A percentile compares a stretch with the other conserved stretches of the same genome.
These are phyloP conservation scores for Chytriomyces sp. DNA, from an alignment of 192 early-diverging fungal species.

Conservation along the genomic window DNA sequence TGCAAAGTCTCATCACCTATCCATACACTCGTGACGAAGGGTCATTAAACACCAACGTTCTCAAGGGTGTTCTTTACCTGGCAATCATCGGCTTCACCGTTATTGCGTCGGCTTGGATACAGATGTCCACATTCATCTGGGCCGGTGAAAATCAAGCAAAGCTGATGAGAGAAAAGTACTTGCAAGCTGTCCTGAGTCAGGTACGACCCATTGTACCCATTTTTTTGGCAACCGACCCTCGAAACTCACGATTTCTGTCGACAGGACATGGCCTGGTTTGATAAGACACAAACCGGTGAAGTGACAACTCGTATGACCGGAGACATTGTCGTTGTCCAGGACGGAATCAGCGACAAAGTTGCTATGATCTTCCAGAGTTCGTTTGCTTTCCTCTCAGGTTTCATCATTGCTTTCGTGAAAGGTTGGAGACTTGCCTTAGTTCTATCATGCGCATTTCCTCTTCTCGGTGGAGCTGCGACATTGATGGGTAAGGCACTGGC, in stretches of 20 bases:
- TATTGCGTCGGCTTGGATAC: conserved; percentile 36
- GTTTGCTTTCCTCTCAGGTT: conserved; percentile 52
- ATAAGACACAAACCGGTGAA: conserved; percentile 51
- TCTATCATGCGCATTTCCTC: conserved; percentile 74
- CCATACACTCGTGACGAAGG: conserved; percentile 23
- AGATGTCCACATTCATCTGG: conserved; percentile 44
- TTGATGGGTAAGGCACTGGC: conserved; percentile 61
- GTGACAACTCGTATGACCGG: conserved; percentile 53
- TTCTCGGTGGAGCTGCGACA: conserved; percentile 62
- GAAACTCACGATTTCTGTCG: too few relatives aligned
- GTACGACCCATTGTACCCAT: background rate
- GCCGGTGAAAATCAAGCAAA: conserved; percentile 48
- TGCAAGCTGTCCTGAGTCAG: conserved; percentile 38
- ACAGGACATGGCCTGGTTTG: conserved; percentile 41
- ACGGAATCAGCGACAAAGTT: conserved; percentile 62
- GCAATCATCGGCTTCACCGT: conserved; percentile 37
- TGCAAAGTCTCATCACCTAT: conserved; percentile 39
- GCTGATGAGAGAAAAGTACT: conserved; percentile 44
- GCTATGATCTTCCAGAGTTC: conserved; percentile 47
- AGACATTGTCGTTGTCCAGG: conserved; percentile 56
- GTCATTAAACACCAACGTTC: conserved; percentile 23
- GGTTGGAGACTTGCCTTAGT: conserved; percentile 87
- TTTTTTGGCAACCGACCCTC: too few relatives aligned
- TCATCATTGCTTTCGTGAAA: conserved; percentile 54
- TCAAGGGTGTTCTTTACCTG: conserved; percentile 36